These are phyloP conservation scores for Dioscorea alata DNA, from an alignment of 106 monocot genomes.

Conservation along the genomic window DNA sequence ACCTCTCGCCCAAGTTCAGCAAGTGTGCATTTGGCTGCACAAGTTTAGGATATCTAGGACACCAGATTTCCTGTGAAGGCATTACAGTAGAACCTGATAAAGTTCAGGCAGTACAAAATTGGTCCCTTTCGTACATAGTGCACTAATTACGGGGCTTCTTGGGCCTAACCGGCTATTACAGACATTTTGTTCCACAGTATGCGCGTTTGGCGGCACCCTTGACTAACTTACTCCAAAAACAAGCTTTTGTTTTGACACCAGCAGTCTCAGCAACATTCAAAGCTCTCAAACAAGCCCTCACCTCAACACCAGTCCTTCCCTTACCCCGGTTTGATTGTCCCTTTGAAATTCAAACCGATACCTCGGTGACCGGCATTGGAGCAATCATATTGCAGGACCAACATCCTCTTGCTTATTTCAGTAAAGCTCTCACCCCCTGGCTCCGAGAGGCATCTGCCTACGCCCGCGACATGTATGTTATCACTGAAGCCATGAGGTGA, in stretches of 20 bases:
- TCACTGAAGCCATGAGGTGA: neutral
- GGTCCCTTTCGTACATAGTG: neutral
- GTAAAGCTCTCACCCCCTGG: neutral
- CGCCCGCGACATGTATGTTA: neutral
- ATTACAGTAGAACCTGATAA: neutral
- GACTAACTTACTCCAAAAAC: neutral
- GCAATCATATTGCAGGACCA: no score
- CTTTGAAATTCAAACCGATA: neutral
- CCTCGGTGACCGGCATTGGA: neutral
- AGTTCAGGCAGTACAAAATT: neutral
- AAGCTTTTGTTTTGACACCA: neutral
- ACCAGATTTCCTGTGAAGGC: neutral
- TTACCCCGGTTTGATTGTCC: neutral
- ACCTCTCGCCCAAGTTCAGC: neutral
- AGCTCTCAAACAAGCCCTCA: neutral
- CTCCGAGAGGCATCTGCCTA: neutral
- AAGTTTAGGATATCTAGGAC: neutral
- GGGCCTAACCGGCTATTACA: neutral
- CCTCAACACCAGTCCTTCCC: neutral
- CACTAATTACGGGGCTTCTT: neutral
- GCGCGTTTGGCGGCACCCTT: neutral
- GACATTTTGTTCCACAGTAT: neutral
- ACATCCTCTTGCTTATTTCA: slow-evolving; percentile 2
- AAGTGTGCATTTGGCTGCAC: neutral
- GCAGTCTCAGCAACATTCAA: neutral